Evolutionary conservation across 352 stramenopile genomes (phyloP).

Genomic region (Phytopythium oedochilum): DNA sequence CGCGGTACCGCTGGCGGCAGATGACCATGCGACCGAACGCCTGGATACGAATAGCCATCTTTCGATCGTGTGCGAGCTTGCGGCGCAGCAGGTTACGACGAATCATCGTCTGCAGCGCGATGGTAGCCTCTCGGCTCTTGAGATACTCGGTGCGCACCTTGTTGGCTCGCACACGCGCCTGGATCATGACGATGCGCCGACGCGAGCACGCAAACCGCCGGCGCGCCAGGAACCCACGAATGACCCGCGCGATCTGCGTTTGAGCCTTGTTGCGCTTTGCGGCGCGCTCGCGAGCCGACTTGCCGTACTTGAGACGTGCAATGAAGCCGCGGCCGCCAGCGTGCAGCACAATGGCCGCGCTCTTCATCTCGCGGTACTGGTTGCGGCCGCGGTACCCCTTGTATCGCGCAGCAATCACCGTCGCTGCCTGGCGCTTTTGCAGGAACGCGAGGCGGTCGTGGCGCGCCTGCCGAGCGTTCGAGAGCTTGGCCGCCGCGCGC

Average conservation of each 20-base stretch:
- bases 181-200: slow-evolving; percentile 80
- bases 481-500: slow-evolving; percentile 59
- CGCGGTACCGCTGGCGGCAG: slow-evolving; percentile 54
- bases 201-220: slow-evolving; percentile 45
- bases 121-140: slow-evolving; percentile 81
- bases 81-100: slow-evolving; percentile 68
- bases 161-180: slow-evolving; percentile 81
- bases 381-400: slow-evolving; percentile 58
- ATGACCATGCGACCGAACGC: slow-evolving; percentile 83
- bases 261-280: slow-evolving; percentile 75
- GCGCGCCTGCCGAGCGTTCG: slow-evolving; percentile 68
- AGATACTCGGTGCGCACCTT: slow-evolving; percentile 84
- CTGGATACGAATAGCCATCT: slow-evolving; percentile 84
- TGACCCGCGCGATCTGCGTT: slow-evolving; percentile 65
- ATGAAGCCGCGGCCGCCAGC: slow-evolving; percentile 74
- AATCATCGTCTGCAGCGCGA: slow-evolving; percentile 88
- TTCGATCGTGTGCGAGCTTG: slow-evolving; percentile 79
- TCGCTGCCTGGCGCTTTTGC: slow-evolving; percentile 51
- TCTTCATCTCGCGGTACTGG: slow-evolving; percentile 68
- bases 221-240: slow-evolving; percentile 66
- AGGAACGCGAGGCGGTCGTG: slow-evolving; percentile 62
- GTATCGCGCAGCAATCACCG: slow-evolving; percentile 69
- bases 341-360: slow-evolving; percentile 70
- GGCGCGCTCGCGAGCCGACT: slow-evolving; percentile 75
- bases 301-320: slow-evolving; percentile 82